A percentile compares a stretch with the other conserved stretches of the same genome.
These are phyloP conservation scores for Discostella stelligera DNA, from an alignment of 352 stramenopile species.

Conservation along the genomic window DNA sequence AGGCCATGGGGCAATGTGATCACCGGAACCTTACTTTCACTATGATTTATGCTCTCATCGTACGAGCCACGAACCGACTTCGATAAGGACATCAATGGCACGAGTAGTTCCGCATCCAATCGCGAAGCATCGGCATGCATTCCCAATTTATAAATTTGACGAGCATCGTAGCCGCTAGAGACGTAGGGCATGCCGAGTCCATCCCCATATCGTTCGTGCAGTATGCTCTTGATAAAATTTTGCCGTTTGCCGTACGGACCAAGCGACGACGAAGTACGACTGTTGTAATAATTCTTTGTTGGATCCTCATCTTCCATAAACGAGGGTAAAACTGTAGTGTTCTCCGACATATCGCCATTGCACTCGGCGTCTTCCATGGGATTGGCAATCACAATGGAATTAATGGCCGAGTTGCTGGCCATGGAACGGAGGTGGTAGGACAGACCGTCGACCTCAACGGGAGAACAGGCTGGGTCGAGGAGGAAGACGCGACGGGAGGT, in stretches of 20 bases:
- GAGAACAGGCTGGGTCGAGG: conserved; percentile 53
- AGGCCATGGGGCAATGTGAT: conserved; percentile 68
- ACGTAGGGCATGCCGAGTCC: conserved; percentile 39
- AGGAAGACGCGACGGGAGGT: conserved; percentile 67
- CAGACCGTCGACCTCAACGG: conserved; percentile 66
- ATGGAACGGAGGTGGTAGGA: conserved; percentile 64
- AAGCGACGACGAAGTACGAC: neutral
- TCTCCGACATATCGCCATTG: conserved; percentile 43
- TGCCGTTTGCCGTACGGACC: conserved; percentile 7
- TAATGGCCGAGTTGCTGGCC: conserved; percentile 62
- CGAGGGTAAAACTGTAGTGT: conserved; percentile 20
- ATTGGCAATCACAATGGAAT: conserved; percentile 65
- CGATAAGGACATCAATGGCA: conserved; percentile 25
- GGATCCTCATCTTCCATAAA: conserved; percentile 39
- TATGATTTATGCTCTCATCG: conserved; percentile 26
- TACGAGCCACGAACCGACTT: conserved; percentile 33
- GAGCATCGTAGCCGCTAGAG: conserved; percentile 67
- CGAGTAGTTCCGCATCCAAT: conserved; percentile 40
- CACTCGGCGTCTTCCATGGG: conserved; percentile 45
- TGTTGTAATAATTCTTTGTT: neutral
- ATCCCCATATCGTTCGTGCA: conserved; percentile 30
- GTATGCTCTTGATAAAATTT: conserved; percentile 15
- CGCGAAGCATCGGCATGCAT: conserved; percentile 18
- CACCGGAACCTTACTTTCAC: conserved; percentile 55
- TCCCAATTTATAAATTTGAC: conserved; percentile 34